A percentile compares a stretch with the other conserved stretches of the same genome.
Evolutionary conservation across 108 stramenopile species (phyloP).

Genomic region (Cyclostephanos tholiformis): DNA sequence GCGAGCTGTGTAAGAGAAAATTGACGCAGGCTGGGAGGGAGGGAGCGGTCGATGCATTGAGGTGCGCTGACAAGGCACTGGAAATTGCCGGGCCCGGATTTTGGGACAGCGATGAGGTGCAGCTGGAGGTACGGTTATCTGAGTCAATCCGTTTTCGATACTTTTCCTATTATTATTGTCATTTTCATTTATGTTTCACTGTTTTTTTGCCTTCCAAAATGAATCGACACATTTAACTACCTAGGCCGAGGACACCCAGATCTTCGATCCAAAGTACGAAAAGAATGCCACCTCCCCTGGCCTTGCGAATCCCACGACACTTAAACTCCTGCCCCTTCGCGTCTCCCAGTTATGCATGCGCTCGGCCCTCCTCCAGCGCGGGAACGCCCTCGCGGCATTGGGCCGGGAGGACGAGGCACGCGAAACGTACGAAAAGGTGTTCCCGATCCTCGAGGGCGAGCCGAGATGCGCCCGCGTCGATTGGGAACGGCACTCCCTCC

Average conservation of each 20-base stretch:
- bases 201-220: not conserved
- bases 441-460: constrained; percentile 79
- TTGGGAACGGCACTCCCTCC: constrained; percentile 85
- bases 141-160: not conserved
- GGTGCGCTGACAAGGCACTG: constrained; percentile 86
- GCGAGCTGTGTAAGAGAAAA: constrained; percentile 88
- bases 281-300: constrained; percentile 88
- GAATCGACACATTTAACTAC: not conserved
- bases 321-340: constrained; percentile 80
- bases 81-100: constrained; percentile 86
- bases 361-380: constrained; percentile 82
- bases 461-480: constrained; percentile 86
- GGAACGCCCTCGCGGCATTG: constrained; percentile 84
- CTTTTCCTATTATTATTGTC: constrained; percentile 1
- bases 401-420: constrained; percentile 82
- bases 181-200: constrained; percentile 3
- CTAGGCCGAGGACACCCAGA: constrained; percentile 75
- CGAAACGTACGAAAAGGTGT: constrained; percentile 66
- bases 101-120: constrained; percentile 87
- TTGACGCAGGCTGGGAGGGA: constrained; percentile 71
- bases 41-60: constrained; percentile 80
- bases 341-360: constrained; percentile 84
- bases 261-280: constrained; percentile 76
- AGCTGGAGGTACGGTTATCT: constrained; percentile 77
- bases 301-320: constrained; percentile 61